Conservation (phyloP, 202 grass and related monocot genomes). For the Schoenoplectus tabernaemontani region DNA sequence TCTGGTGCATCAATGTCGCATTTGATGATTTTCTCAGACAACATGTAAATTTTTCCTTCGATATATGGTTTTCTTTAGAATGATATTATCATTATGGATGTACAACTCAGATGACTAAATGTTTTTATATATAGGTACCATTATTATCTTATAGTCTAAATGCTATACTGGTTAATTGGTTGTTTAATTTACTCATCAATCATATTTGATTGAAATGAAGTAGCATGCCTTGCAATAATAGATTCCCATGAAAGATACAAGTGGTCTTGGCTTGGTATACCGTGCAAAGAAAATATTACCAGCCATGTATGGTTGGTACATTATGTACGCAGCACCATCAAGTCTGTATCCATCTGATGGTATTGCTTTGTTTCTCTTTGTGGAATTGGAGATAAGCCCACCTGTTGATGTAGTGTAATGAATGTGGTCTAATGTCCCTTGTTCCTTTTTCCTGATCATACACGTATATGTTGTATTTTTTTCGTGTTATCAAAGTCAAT, state of each 20-base stretch:
- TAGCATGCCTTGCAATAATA: background rate
- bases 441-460: too few relatives aligned
- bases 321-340: background rate
- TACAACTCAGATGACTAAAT: background rate
- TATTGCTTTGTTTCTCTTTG: background rate
- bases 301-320: background rate
- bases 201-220: slow-evolving; percentile 1
- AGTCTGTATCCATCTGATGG: background rate
- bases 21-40: background rate
- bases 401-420: too few relatives aligned
- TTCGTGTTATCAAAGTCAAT: too few relatives aligned
- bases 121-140: background rate
- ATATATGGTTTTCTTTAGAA: background rate
- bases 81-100: background rate
- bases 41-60: background rate
- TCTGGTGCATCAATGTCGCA: background rate
- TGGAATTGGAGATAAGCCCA: background rate
- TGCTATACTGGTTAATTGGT: background rate
- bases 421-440: too few relatives aligned
- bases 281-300: background rate
- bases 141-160: background rate
- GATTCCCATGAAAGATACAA: background rate
- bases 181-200: background rate
- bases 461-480: too few relatives aligned
- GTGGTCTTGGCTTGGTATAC: slow-evolving; percentile 2